Conservation (phyloP, 2,329 filamentous ascomycete genomes). For the Diaporthe vexans region DNA sequence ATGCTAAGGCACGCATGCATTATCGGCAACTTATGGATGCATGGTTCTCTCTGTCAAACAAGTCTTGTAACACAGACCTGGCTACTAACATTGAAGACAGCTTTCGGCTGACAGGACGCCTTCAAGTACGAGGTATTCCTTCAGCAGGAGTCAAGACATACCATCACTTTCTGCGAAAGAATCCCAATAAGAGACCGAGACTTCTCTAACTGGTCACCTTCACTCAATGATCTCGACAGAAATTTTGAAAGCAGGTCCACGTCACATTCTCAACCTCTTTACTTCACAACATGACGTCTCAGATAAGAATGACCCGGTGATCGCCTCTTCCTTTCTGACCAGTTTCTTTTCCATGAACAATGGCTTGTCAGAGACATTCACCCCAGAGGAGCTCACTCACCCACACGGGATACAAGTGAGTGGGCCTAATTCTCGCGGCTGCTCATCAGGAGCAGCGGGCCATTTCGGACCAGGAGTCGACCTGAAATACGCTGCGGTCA, state of each 20-base stretch:
- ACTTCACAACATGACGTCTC: background rate
- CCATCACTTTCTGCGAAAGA: no score
- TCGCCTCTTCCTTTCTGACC: background rate
- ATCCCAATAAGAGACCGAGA: background rate
- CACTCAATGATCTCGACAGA: background rate
- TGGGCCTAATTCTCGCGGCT: background rate
- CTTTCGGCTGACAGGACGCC: background rate
- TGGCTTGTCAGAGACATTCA: no score
- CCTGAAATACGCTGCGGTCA: background rate
- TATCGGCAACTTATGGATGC: no score
- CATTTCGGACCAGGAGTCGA: background rate
- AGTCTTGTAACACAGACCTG: background rate
- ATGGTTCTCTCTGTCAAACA: no score
- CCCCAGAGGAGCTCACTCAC: no score
- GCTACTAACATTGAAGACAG: background rate
- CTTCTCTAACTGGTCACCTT: no score
- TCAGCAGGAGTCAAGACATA: background rate
- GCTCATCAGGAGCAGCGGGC: no score
- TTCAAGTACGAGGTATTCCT: background rate
- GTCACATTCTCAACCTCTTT: background rate
- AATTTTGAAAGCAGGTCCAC: background rate
- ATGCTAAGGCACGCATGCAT: no score
- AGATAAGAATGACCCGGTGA: background rate
- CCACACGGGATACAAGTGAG: no score
- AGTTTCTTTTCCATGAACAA: background rate